These are phyloP conservation scores for Rutstroemia sp. DNA, from an alignment of 2,329 filamentous ascomycete species.

Conservation along the genomic window DNA sequence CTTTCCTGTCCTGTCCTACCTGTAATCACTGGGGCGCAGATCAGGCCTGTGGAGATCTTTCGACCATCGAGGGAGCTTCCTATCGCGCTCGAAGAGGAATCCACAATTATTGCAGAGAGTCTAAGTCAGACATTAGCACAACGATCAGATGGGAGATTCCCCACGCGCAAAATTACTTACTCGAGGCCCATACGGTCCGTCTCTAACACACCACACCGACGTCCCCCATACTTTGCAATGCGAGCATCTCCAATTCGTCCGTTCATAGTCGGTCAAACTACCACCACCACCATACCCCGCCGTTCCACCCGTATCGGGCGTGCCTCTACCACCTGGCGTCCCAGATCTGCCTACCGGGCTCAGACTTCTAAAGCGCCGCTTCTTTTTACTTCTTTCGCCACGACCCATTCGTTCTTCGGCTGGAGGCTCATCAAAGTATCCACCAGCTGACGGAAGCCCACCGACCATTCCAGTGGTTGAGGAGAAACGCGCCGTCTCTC, in stretches of 20 bases:
- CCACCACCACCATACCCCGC: constrained; percentile 49
- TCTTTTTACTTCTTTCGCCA: constrained; percentile 91
- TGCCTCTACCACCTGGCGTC: constrained; percentile 66
- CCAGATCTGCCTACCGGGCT: constrained; percentile 67
- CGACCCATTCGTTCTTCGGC: constrained; percentile 78
- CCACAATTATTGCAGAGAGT: constrained; percentile 92
- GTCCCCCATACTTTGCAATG: constrained; percentile 86
- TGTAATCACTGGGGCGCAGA: constrained; percentile 25
- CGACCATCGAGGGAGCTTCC: constrained; percentile 71
- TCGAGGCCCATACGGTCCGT: constrained; percentile 77
- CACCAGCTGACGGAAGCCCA: constrained; percentile 53
- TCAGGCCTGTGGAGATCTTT: constrained; percentile 54
- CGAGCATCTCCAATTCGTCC: constrained; percentile 75
- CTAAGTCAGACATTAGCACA: constrained; percentile 30
- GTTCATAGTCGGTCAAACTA: constrained; percentile 68
- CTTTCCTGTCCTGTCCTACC: constrained; percentile 11
- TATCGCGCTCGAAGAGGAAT: constrained; percentile 79
- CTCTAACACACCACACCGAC: constrained; percentile 89
- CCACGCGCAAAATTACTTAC: constrained; percentile 43
- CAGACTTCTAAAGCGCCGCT: constrained; percentile 81
- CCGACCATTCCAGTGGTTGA: constrained; percentile 76
- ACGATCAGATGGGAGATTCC: background rate
- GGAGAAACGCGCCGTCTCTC: constrained; percentile 89
- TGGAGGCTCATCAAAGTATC: constrained; percentile 44
- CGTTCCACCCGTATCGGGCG: constrained; percentile 75